A percentile compares a stretch with the other conserved stretches of the same genome.
These are phyloP conservation scores for Neurospora crassa DNA, from an alignment of 2,329 filamentous ascomycete species.

Conservation along the genomic window DNA sequence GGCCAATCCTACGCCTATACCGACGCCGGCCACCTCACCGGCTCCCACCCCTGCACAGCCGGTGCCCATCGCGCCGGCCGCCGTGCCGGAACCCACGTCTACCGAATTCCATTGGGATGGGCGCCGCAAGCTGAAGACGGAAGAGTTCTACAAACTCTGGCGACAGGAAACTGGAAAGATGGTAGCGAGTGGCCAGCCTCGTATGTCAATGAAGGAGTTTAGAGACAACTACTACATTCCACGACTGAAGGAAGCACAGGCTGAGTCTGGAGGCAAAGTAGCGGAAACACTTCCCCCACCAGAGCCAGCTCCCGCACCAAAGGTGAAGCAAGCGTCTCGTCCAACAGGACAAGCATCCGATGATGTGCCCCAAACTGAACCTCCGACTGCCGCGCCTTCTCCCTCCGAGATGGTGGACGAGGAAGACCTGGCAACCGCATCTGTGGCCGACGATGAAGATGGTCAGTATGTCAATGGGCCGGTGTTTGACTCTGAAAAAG, in stretches of 20 bases:
- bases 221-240: conserved; percentile 11
- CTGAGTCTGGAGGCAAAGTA: not conserved
- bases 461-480: conserved; percentile 13
- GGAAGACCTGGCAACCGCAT: conserved; percentile 6
- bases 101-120: conserved; percentile 12
- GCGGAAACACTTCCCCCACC: not conserved
- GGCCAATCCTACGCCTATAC: conserved; percentile 3
- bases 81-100: not conserved
- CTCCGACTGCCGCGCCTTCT: conserved; percentile 15
- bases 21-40: conserved; percentile 7
- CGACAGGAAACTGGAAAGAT: conserved; percentile 10
- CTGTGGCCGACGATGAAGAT: conserved; percentile 12
- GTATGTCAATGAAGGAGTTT: conserved; percentile 12
- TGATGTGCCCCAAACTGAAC: conserved; percentile 12
- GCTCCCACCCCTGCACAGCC: conserved; percentile 5
- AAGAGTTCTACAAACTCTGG: conserved; percentile 13
- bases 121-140: conserved; percentile 8
- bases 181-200: conserved; percentile 7
- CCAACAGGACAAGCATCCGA: conserved; percentile 1
- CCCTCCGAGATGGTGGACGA: conserved; percentile 10
- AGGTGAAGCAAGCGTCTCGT: not conserved
- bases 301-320: not conserved
- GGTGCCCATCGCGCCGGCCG: not conserved
- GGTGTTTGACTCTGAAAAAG: conserved; percentile 7
- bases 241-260: conserved; percentile 9